A percentile compares a stretch with the other conserved stretches of the same genome.
Conservation (phyloP, 1,284 basidiomycete genomes). For the Trichosporon sp. region DNA sequence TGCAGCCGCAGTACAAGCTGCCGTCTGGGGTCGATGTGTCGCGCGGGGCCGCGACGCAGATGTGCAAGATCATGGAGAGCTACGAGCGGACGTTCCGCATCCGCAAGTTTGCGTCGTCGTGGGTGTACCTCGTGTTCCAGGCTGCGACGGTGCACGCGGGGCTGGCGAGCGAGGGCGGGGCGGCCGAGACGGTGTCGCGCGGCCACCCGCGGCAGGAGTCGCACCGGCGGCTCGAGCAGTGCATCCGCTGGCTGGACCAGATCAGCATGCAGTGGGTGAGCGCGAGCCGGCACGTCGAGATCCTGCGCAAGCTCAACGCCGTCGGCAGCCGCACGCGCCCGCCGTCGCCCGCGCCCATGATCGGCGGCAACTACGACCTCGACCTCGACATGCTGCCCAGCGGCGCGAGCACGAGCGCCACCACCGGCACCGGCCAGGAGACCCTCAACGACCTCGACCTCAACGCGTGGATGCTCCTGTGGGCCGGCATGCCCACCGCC, state of each 20-base stretch:
- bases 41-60: constrained; percentile 14
- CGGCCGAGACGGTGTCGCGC: neutral
- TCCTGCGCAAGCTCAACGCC: constrained; percentile 16
- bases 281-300: constrained; percentile 21
- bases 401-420: neutral
- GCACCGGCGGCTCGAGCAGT: constrained; percentile 18
- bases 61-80: constrained; percentile 19
- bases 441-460: constrained; percentile 8
- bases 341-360: constrained; percentile 8
- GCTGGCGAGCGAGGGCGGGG: constrained; percentile 9
- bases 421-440: neutral
- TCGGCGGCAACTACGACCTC: neutral
- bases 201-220: constrained; percentile 8
- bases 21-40: constrained; percentile 13
- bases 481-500: constrained; percentile 21
- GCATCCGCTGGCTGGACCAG: constrained; percentile 19
- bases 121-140: constrained; percentile 23
- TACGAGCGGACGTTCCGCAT: constrained; percentile 19
- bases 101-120: constrained; percentile 19
- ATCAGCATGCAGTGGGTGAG: constrained; percentile 20
- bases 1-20: constrained; percentile 5
- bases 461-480: constrained; percentile 22
- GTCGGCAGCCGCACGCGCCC: constrained; percentile 14
- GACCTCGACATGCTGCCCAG: neutral
- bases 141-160: constrained; percentile 20